phyloP scores from a whole-genome alignment of 305 asterid genomes.

The Fraxinus velutina region DNA sequence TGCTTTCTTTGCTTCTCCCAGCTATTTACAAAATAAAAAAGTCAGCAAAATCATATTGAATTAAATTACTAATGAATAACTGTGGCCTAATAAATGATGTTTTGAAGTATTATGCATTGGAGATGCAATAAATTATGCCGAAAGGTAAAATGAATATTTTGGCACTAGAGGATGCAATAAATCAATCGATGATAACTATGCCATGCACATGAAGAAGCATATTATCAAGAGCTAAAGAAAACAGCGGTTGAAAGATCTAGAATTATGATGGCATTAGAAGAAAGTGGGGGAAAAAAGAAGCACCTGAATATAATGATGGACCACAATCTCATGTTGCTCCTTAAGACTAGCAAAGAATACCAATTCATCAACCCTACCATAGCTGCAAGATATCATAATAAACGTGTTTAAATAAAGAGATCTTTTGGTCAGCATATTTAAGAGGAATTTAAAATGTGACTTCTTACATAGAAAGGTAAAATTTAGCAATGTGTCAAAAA shows the following conservation, averaged over 20 bases:
- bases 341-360: constrained; percentile 93
- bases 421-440: constrained; percentile 5
- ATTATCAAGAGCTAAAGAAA: constrained; percentile 16
- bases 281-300: constrained; percentile 25
- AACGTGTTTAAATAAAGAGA: constrained; percentile 17
- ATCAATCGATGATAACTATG: background rate
- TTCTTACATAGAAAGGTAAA: constrained; percentile 20
- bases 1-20: constrained; percentile 97
- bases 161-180: constrained; percentile 5
- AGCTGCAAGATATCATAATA: constrained; percentile 51
- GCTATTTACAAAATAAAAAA: constrained; percentile 39
- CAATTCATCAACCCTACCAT: constrained; percentile 94
- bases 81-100: background rate
- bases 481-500: constrained; percentile 14
- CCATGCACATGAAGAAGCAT: constrained; percentile 13
- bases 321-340: constrained; percentile 89
- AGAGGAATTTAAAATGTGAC: background rate
- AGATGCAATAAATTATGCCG: background rate
- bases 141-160: constrained; percentile 12
- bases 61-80: constrained; percentile 8
- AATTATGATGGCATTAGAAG: background rate
- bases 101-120: constrained; percentile 3
- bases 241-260: constrained; percentile 17
- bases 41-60: background rate
- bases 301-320: constrained; percentile 95